Evolutionary conservation across 306 rosid genomes (phyloP), one percentile per base, ranked within the genome.

Genomic region (Vicia sativa): DNA sequence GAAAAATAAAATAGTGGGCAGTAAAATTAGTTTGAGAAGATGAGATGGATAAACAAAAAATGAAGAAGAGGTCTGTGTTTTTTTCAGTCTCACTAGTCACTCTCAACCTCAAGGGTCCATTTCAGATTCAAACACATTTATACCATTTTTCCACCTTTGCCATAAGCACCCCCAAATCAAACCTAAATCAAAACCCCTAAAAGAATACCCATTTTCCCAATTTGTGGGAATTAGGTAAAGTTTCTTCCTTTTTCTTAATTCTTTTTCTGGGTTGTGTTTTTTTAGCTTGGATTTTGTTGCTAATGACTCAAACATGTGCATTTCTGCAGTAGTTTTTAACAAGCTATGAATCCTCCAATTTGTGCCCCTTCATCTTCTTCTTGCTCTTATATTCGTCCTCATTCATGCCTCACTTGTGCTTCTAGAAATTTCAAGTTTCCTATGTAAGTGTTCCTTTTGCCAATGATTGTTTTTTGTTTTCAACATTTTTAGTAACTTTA

Each of bases 401-500:
- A 76, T 73, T 72, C 86, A 37, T 71, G 82, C 25, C 68, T 78
- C 75, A 56, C 83, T 61, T 69, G 79, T 57, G 77, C 83, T 72
- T 78, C 90, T 77, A 86, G 83, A 26, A 78, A 74, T 76, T 78
- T 68, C 84, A 82, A 78, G 86, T 78, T 77, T 65, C 90, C 87
- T 64, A 18, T 77, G 90, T 87, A 70, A 81, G 85, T 53, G 49
- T 74, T 65, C 29, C 52, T 29, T 54, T 45, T 15, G 14, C 45
- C 45, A 6, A 18, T 50, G 12, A 5, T 54, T 52, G 12, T 77
- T 56, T 25, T 28, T 43, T 63, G 37, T 55, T 54, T 45, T 63
- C 4, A 55, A 23, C 16, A 38, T 35, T 56, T 58, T 31, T 46
- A 65, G 66, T 38, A 16, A 28, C 71, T n/a, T n/a, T n/a, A n/a